These are phyloP conservation scores for Mycena belliarum DNA, from an alignment of 768 basidiomycete species.

Conservation along the genomic window DNA sequence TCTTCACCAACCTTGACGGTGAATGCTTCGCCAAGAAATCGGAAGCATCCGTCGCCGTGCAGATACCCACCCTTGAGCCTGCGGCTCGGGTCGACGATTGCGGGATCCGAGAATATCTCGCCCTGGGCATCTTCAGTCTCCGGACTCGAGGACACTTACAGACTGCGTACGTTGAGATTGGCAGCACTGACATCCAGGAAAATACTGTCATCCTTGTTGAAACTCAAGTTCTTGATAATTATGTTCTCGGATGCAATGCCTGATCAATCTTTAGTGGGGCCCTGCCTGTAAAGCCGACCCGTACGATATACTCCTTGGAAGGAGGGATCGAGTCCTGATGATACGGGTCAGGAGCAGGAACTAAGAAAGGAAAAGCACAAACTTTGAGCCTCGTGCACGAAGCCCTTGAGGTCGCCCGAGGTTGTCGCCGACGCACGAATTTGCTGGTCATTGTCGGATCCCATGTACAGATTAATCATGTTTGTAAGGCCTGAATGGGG, in stretches of 20 bases:
- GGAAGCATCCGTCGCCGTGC: conserved; percentile 48
- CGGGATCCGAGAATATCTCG: conserved; percentile 52
- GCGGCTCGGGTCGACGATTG: conserved; percentile 45
- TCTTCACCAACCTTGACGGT: conserved; percentile 36
- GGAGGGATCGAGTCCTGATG: conserved; percentile 68
- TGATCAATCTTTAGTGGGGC: conserved; percentile 10
- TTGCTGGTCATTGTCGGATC: conserved; percentile 41
- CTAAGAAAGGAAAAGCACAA: background rate
- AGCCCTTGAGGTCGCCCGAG: conserved; percentile 48
- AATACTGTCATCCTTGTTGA: conserved; percentile 52
- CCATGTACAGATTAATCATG: conserved; percentile 63
- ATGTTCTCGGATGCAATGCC: conserved; percentile 52
- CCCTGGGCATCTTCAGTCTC: conserved; percentile 34
- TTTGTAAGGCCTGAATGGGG: conserved; percentile 58
- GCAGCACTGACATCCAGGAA: conserved; percentile 66
- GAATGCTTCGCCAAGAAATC: conserved; percentile 51
- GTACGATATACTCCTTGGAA: conserved; percentile 70
- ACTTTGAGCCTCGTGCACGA: conserved; percentile 68
- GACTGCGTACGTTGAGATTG: conserved; percentile 51
- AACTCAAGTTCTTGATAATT: conserved; percentile 38
- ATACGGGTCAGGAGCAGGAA: background rate
- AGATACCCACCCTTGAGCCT: conserved; percentile 46
- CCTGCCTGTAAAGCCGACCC: conserved; percentile 21
- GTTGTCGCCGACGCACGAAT: conserved; percentile 39
- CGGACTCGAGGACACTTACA: background rate